Base-by-base conservation (phyloP, 306 rosid species). In the Canavalia gladiata region DNA sequence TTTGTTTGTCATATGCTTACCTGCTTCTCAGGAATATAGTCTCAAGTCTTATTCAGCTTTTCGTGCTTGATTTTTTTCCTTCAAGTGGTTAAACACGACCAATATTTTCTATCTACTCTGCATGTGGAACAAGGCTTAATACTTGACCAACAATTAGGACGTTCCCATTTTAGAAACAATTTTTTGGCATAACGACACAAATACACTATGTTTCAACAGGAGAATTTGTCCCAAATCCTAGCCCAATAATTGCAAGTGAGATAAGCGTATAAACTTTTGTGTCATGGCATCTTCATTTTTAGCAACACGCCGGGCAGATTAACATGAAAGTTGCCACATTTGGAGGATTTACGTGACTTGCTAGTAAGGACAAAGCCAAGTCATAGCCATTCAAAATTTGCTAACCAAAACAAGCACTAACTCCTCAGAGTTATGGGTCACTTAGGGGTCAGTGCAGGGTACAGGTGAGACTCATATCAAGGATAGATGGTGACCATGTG, bases 201-300 rank as follows among this genome's bases (percentile, higher is more conserved):
- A 25, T 39, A 28, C 60, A 72, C 69, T 62, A 75, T 62, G 76
- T 62, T 82, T 62, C 54, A 8, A 78, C 73, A 79, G 68, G 49
- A 34, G 76, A 79, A 63, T 29, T 37, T 83, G 82, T 86, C 80
- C 42, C 68, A 42, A 41, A 37, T 60, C 12, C 3, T 56, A 10
- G 58, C 42, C 75, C 78, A 80, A 80, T 84, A 78, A 87, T 94
- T 81, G 76, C 12, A 66, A 68, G 75, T 28, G 71, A 49, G 91
- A 82, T 82, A 77, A 43, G 76, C 55, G 59, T 4, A 50, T 84
- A 51, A 75, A 66, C 81, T 65, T 6, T 47, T 52, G 71, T 73
- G 82, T 7, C 57, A 73, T 54, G 77, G 88, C 84, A 91, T 94
- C 94, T 83, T 86, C 84, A 84, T 80, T 80, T 85, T 88, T 74